phyloP scores from a whole-genome alignment of 2,329 filamentous ascomycete genomes.

The Helotiales sp. region DNA sequence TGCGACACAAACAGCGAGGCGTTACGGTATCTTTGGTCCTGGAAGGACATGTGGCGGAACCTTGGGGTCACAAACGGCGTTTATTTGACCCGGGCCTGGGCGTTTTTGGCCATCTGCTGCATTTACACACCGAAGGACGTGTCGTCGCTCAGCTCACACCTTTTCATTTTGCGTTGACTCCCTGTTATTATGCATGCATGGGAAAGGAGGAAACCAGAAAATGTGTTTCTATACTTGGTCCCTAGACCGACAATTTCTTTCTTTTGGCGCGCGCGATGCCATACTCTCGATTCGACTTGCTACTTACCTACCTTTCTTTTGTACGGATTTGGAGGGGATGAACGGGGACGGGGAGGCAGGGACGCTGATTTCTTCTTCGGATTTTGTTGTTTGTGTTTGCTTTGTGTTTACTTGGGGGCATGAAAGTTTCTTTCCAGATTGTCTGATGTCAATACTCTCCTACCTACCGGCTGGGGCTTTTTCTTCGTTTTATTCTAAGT shows the following conservation, averaged over 20 bases:
- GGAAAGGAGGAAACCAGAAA: neutral
- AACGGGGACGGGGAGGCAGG: neutral
- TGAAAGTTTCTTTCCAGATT: conserved; percentile 5
- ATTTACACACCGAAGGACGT: conserved; percentile 34
- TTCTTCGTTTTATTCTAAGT: conserved; percentile 23
- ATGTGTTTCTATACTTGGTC: conserved; percentile 7
- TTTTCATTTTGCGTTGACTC: conserved; percentile 14
- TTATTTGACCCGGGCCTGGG: conserved; percentile 17
- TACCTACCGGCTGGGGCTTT: conserved; percentile 2
- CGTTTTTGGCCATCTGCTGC: conserved; percentile 31
- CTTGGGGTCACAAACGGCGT: conserved; percentile 25
- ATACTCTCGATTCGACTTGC: conserved; percentile 10
- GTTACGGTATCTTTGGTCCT: conserved; percentile 22
- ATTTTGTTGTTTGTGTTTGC: conserved; percentile 1
- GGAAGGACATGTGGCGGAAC: conserved; percentile 9
- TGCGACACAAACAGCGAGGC: conserved; percentile 14
- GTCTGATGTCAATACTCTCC: conserved; percentile 1
- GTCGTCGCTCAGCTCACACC: conserved; percentile 13
- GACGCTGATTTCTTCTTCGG: neutral
- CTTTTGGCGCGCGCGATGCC: neutral
- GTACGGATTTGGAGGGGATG: conserved; percentile 9
- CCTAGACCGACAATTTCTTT: neutral
- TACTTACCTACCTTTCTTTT: conserved; percentile 19
- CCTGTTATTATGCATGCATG: neutral
- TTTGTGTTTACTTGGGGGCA: neutral